A percentile compares a stretch with the other conserved stretches of the same genome.
These are phyloP conservation scores for Trifolium pratense DNA, from an alignment of 306 rosid genomes.

Conservation along the genomic window DNA sequence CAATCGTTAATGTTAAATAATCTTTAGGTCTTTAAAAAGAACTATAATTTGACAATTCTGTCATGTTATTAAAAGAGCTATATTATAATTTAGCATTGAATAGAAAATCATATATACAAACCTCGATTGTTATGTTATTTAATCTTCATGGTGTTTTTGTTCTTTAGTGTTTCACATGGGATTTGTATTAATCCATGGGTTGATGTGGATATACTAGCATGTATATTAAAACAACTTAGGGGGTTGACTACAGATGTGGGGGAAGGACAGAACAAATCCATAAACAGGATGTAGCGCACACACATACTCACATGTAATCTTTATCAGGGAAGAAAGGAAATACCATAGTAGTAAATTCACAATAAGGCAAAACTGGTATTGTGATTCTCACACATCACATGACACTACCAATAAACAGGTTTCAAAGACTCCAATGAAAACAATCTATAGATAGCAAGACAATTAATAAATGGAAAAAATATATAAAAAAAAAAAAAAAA, in stretches of 20 bases:
- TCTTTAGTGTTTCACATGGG: constrained; percentile 12
- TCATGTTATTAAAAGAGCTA: too few species aligned
- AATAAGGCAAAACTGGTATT: too few species aligned
- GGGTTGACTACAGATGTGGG: neutral
- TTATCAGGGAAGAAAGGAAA: too few species aligned
- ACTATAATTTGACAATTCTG: neutral
- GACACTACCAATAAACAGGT: neutral
- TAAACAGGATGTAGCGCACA: too few species aligned
- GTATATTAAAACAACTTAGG: neutral
- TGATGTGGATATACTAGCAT: constrained; percentile 3
- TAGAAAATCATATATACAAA: too few species aligned
- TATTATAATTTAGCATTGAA: too few species aligned
- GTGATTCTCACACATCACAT: neutral
- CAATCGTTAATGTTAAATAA: constrained; percentile 1
- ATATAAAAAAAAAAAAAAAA: too few species aligned
- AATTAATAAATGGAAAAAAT: constrained; percentile 51
- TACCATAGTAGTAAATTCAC: too few species aligned
- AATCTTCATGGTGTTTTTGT: constrained; percentile 10
- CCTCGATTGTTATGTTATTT: too few species aligned
- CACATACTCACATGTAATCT: too few species aligned
- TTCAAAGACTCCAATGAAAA: too few species aligned
- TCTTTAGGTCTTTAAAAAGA: constrained; percentile 10
- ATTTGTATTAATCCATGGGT: constrained; percentile 7
- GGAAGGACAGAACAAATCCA: constrained; percentile 30
- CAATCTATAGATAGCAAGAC: neutral